phyloP scores from a whole-genome alignment of 1,284 basidiomycete genomes.

The Chalciporus sp. region DNA sequence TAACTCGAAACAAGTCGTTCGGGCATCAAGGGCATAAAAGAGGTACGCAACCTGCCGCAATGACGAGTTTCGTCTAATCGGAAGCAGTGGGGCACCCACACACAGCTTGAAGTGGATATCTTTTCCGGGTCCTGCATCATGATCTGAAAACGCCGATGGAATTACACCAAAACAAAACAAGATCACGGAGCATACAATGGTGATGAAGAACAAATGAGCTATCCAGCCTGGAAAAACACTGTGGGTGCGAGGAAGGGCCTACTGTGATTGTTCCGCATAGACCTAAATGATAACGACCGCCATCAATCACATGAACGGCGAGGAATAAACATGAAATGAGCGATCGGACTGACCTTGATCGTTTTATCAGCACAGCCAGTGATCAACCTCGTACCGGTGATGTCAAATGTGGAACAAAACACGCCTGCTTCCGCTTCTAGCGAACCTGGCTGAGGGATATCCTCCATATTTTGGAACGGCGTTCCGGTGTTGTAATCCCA shows the following conservation, averaged over 20 bases:
- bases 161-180: neutral
- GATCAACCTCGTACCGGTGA: constrained; percentile 92
- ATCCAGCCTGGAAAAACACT: neutral
- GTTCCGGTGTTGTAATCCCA: constrained; percentile 97
- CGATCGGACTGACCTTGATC: constrained; percentile 69
- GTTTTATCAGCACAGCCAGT: constrained; percentile 99
- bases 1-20: neutral
- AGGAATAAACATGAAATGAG: neutral
- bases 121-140: no score
- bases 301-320: neutral
- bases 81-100: neutral
- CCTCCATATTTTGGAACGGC: constrained; percentile 93
- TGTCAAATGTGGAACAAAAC: constrained; percentile 96
- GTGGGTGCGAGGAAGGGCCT: neutral
- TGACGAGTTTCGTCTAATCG: neutral
- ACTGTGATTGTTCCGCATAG: constrained; percentile 49
- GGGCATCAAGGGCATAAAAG: neutral
- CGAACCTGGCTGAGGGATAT: constrained; percentile 95
- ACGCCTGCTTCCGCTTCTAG: constrained; percentile 95
- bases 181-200: neutral
- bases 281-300: constrained; percentile 34
- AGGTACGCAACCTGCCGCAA: neutral
- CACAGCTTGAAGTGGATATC: no score
- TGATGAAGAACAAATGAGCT: neutral
- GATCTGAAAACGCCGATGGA: neutral